Conservation (phyloP, 768 basidiomycete species). For the Hebeloma cylindrosporum region DNA sequence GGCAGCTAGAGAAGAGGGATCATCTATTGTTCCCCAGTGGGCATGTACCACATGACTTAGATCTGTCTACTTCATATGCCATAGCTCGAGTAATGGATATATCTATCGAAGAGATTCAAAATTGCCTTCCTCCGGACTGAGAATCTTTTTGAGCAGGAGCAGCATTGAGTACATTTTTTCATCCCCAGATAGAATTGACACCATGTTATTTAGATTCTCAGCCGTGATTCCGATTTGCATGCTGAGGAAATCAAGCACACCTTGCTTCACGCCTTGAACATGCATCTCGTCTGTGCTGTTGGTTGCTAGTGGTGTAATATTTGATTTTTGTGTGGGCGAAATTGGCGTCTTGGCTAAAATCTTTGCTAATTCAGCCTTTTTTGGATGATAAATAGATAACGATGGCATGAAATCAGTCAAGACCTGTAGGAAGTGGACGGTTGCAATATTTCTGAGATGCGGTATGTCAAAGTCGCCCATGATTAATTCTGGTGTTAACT, state of each 20-base stretch:
- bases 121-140: slow-evolving; percentile 9
- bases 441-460: slow-evolving; percentile 16
- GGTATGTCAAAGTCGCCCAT: slow-evolving; percentile 14
- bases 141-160: slow-evolving; percentile 12
- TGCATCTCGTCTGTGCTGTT: slow-evolving; percentile 20
- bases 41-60: slow-evolving; percentile 20
- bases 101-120: slow-evolving; percentile 23
- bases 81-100: slow-evolving; percentile 27
- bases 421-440: slow-evolving; percentile 12
- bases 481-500: slow-evolving; percentile 14
- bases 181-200: slow-evolving; percentile 16
- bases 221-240: slow-evolving; percentile 16
- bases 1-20: slow-evolving; percentile 18
- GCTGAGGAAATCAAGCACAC: slow-evolving; percentile 17
- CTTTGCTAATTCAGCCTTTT: slow-evolving; percentile 1
- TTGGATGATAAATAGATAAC: slow-evolving; percentile 15
- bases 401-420: slow-evolving; percentile 13
- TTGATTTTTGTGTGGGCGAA: slow-evolving; percentile 4
- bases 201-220: slow-evolving; percentile 12
- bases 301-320: slow-evolving; percentile 17
- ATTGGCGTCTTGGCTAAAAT: slow-evolving; percentile 6
- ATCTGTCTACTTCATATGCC: slow-evolving; percentile 36
- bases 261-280: slow-evolving; percentile 19
- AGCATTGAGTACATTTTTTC: slow-evolving; percentile 21
- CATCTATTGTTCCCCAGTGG: slow-evolving; percentile 22